phyloP scores from a whole-genome alignment of 1,139 yeast genomes.

The Candida pseudoviswanathii region DNA sequence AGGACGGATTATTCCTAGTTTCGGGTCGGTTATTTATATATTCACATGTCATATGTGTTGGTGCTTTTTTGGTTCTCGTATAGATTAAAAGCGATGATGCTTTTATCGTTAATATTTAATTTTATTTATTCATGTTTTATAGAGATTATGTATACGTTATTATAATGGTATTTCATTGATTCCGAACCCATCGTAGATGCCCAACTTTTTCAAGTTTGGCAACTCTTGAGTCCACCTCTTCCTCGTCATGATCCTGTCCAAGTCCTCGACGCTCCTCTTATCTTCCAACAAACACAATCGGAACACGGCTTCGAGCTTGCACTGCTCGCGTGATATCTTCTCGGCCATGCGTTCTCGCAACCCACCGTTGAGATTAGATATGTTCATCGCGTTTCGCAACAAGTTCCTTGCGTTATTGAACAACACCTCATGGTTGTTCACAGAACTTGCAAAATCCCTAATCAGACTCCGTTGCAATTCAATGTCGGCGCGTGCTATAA shows the following conservation, averaged over 20 bases:
- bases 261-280: constrained; percentile 34
- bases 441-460: constrained; percentile 28
- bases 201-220: constrained; percentile 27
- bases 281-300: constrained; percentile 50
- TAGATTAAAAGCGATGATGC: background rate
- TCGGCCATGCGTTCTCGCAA: constrained; percentile 50
- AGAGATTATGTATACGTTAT: background rate
- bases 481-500: constrained; percentile 54
- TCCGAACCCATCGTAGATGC: constrained; percentile 30
- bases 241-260: constrained; percentile 40
- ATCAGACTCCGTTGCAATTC: constrained; percentile 52
- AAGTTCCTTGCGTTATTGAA: constrained; percentile 42
- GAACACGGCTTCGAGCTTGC: constrained; percentile 46
- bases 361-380: constrained; percentile 52
- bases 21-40: too few species aligned
- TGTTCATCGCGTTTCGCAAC: constrained; percentile 49
- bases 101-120: background rate
- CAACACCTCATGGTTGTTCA: constrained; percentile 30
- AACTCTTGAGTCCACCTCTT: constrained; percentile 35
- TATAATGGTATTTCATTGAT: constrained; percentile 10
- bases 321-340: constrained; percentile 42
- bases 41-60: too few species aligned
- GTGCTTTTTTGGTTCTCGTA: background rate
- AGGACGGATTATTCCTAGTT: too few species aligned
- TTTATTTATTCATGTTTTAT: background rate